These are phyloP conservation scores for Wickerhamiella lipophila DNA, from an alignment of 805 yeast species.

Conservation along the genomic window DNA sequence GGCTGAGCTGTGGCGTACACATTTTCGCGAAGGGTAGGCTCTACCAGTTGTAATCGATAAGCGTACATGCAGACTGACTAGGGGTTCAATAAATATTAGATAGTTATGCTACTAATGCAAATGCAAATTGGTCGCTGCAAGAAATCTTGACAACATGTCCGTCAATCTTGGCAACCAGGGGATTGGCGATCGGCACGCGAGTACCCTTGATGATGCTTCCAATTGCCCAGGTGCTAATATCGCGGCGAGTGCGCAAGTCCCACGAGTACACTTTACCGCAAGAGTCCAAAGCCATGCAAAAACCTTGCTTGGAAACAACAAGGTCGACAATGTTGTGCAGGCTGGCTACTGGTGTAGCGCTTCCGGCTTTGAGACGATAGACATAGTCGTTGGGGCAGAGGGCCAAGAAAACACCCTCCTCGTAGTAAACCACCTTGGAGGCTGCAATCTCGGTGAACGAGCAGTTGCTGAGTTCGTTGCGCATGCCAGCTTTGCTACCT, in stretches of 20 bases:
- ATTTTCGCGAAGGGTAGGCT: no score
- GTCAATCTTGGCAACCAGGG: conserved; percentile 8
- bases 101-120: conserved; percentile 8
- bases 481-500: conserved; percentile 3
- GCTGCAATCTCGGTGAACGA: background rate
- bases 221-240: conserved; percentile 6
- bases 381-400: background rate
- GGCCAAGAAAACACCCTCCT: conserved; percentile 5
- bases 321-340: conserved; percentile 5
- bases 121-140: conserved; percentile 6
- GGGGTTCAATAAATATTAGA: background rate
- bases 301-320: conserved; percentile 7
- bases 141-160: conserved; percentile 1
- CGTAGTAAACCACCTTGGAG: conserved; percentile 5
- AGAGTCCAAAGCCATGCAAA: conserved; percentile 6
- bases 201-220: conserved; percentile 7
- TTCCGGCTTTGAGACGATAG: background rate
- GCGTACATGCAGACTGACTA: no score
- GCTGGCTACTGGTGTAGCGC: background rate
- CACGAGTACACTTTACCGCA: conserved; percentile 1
- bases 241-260: conserved; percentile 11
- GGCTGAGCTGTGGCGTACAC: background rate
- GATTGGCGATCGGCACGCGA: conserved; percentile 6
- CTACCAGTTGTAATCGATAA: no score
- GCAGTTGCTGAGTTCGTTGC: background rate